Evolutionary conservation across 768 basidiomycete genomes (phyloP), one percentile per base, ranked within the genome.

Genomic region (Zangia roseola): DNA sequence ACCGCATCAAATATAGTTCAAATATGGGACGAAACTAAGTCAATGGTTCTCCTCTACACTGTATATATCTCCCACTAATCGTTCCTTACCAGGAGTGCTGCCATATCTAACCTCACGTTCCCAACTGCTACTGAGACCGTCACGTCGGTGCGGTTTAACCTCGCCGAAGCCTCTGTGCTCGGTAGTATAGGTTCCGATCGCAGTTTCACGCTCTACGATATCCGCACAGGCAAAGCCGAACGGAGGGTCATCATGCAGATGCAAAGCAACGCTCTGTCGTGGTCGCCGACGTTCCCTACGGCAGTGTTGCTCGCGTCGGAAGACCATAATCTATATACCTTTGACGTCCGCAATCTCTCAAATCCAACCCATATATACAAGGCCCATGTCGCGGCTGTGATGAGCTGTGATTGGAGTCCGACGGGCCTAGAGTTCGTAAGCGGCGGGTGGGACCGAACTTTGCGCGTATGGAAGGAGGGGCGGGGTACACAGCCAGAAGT

Each of bases 1-100:
- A 94, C 95, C 0, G 94, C 93, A 2, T 95, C 93, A 0, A 91
- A 87, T 58, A 79, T 81, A 40, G 94, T 99, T 7, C 95, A 98
- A 66, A 79, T 99, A 56, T 99, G 97, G 97, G 97, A 99, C 58
- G 93, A 97, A 69, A 94, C 87, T 31, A 92, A 92, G 90, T 92
- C 30, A 14, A 2, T 56, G n/a, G 10, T 28, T 35, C 28, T 38
- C 36, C 35, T 14, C 19, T 20, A 9, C 34, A 10, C 16, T 14
- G 14, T 17, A 13, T 34, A 20, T 45, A 1, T 17, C n/a, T 33
- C 25, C 19, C 35, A 24, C 31, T 67, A 5, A 67, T 43, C 13
- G 12, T 31, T 44, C 39, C 23, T 12, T 46, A 24, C 4, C 50
- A 92, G 91, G 75, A 91, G 84, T 46, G 82, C 89, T 2, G 84